phyloP scores from a whole-genome alignment of 2,329 filamentous ascomycete species.

The Colletotrichum gloeosporioides region DNA sequence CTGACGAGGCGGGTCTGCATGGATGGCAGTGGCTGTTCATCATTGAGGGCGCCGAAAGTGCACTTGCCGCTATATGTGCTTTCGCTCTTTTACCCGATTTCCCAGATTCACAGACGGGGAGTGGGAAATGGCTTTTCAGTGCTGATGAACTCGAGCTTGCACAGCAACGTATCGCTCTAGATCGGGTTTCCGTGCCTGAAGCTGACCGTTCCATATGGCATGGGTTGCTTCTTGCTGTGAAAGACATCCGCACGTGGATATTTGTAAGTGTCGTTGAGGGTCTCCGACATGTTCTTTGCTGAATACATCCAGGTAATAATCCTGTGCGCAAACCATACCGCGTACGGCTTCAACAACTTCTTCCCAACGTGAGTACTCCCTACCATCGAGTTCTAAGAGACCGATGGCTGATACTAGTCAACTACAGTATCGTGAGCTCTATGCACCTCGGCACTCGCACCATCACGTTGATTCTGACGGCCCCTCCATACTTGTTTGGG shows the following conservation, averaged over 20 bases:
- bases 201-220: slow-evolving; percentile 6
- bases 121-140: background rate
- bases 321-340: slow-evolving; percentile 23
- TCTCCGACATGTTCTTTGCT: background rate
- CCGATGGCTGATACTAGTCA: background rate
- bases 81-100: background rate
- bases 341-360: slow-evolving; percentile 29
- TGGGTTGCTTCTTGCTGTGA: slow-evolving; percentile 24
- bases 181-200: slow-evolving; percentile 24
- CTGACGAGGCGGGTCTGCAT: background rate
- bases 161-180: background rate
- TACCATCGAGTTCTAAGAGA: background rate
- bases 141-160: slow-evolving; percentile 11
- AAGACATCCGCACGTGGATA: slow-evolving; percentile 27
- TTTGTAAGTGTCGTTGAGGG: slow-evolving; percentile 2
- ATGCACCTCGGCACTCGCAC: slow-evolving; percentile 23
- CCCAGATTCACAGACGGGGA: background rate
- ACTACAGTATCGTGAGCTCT: slow-evolving; percentile 34
- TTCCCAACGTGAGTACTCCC: slow-evolving; percentile 18
- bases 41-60: background rate
- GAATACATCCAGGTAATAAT: background rate
- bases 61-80: background rate
- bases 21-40: background rate
- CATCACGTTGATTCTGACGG: slow-evolving; percentile 33
- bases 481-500: slow-evolving; percentile 27